Evolutionary conservation across 345 rosid genomes (phyloP).

Genomic region (Erysimum cheiranthoides): DNA sequence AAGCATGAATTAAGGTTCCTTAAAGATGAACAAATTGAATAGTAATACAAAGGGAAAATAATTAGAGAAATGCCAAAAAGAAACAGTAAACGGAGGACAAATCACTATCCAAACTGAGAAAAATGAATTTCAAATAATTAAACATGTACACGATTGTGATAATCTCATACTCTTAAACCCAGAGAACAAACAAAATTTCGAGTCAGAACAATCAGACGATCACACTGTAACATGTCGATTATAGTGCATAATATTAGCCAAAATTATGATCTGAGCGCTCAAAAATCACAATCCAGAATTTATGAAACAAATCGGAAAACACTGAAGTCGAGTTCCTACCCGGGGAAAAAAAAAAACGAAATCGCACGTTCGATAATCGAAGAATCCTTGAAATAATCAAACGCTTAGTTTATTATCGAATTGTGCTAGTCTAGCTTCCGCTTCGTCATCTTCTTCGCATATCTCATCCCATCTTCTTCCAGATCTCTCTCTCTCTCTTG

Average conservation of each 20-base stretch:
- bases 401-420: not conserved
- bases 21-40: not conserved
- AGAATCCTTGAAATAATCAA: not conserved
- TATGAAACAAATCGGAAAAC: conserved; percentile 24
- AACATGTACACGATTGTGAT: not conserved
- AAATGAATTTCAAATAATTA: not conserved
- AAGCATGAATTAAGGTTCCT: not conserved
- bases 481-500: conserved; percentile 32
- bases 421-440: not conserved
- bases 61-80: not conserved
- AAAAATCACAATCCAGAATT: not conserved
- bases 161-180: not conserved
- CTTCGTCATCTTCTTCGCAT: conserved; percentile 16
- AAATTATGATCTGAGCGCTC: not conserved
- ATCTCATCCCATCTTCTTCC: not conserved
- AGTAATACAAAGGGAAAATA: too few relatives aligned
- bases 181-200: not conserved
- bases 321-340: conserved; percentile 27
- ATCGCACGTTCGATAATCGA: conserved; percentile 8
- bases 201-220: conserved; percentile 11
- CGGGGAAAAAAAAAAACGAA: not conserved
- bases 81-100: not conserved
- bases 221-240: not conserved
- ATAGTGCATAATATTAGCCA: not conserved
- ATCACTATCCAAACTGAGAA: not conserved